Base-by-base conservation (phyloP, 371 early-diverging fungal species). In the Rhizomucor miehei region DNA sequence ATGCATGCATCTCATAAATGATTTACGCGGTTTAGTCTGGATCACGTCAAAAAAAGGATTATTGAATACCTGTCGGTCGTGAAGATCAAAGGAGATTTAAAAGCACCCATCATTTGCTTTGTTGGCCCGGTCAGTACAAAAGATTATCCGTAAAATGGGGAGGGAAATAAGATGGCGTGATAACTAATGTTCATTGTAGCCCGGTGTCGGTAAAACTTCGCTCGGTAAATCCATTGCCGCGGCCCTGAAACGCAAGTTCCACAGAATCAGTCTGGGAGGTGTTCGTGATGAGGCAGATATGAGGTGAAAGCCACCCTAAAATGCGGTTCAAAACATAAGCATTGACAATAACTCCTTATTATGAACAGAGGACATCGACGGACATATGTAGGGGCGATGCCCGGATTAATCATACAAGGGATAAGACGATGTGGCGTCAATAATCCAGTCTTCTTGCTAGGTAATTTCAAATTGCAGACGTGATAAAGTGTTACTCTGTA, bases 201-300 rank as follows among this genome's bases (percentile, higher is more conserved):
- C 93, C 25, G 87, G 85, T 2, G 85, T 91, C 0, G 94, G 94
- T 5, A 94, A 92, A 64, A 94, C 94, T 0, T 84, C 86, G 37
- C 64, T 94, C 8, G 94, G 90, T 10, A 75, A 78, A 50, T 85
- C 86, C 5, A 87, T 94, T 54, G 92, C 92, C 3, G 69, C 71
- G 6, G 87, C 92, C 0, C 71, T 91, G 54, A 85, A 85, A 2
- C 67, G 94, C 16, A 80, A 88, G 51, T 94, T 92, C 63, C 81
- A 90, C 51, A 81, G 92, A 17, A 88, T 94, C 39, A 79, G 92
- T 0, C 64, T 94, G 9, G 94, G 94, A 29, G 94, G 94, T 47
- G 86, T 94, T 8, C 74, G 88, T 38, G 93, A 94, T 61, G 93
- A 90, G 64, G 89, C 92, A 3, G 92, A 92, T 59, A 90, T 94